A percentile compares a stretch with the other conserved stretches of the same genome.
These are phyloP conservation scores for Pleurotus giganteus DNA, from an alignment of 768 basidiomycete genomes.

Conservation along the genomic window DNA sequence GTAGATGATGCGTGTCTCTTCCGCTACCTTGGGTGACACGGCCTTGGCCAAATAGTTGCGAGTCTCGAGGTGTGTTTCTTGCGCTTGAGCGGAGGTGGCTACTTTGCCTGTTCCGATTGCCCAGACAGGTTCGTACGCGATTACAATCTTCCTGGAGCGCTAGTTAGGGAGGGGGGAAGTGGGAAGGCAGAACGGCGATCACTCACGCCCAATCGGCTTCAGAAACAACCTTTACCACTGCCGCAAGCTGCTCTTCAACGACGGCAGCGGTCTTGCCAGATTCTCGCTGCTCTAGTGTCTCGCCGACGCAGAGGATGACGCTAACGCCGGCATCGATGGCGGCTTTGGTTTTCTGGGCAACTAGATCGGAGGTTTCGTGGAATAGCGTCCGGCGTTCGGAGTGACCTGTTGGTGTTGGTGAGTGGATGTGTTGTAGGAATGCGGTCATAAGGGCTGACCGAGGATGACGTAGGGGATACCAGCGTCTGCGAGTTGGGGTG, in stretches of 20 bases:
- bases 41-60: constrained; percentile 67
- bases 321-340: constrained; percentile 74
- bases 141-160: constrained; percentile 70
- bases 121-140: constrained; percentile 98
- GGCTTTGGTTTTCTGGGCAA: constrained; percentile 85
- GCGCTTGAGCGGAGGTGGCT: constrained; percentile 88
- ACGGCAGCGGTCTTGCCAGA: constrained; percentile 71
- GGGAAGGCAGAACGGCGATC: neutral
- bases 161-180: neutral
- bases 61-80: constrained; percentile 85
- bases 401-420: constrained; percentile 56
- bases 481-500: constrained; percentile 83
- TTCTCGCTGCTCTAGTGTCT: constrained; percentile 89
- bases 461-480: constrained; percentile 89
- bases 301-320: constrained; percentile 96
- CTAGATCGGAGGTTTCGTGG: constrained; percentile 78
- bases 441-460: constrained; percentile 41
- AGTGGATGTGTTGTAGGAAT: constrained; percentile 3
- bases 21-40: constrained; percentile 70
- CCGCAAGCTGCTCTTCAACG: constrained; percentile 78
- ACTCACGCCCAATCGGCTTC: constrained; percentile 79
- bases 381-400: constrained; percentile 95
- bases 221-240: constrained; percentile 61
- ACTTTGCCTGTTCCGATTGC: constrained; percentile 98
- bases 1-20: constrained; percentile 84